Percentiles rank a stretch among this genome's conserved stretches.
Evolutionary conservation across 148 eudicot genomes (phyloP).

Genomic region (Polygonum aviculare): DNA sequence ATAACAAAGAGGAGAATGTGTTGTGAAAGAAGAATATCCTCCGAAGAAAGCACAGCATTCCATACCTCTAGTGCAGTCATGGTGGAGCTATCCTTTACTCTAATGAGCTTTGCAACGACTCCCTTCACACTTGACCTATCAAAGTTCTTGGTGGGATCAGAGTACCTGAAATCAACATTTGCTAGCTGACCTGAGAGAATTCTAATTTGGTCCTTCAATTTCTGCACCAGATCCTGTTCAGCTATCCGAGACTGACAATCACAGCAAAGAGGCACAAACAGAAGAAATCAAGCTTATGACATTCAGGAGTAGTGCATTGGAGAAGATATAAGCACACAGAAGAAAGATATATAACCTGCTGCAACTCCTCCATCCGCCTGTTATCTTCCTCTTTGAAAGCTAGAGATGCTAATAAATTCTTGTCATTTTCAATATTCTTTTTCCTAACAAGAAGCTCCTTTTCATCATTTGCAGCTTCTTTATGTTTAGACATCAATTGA

Average conservation of each 20-base stretch:
- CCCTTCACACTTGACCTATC: conserved; percentile 90
- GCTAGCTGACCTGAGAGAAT: conserved; percentile 55
- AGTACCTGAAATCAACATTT: conserved; percentile 73
- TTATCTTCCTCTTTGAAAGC: conserved; percentile 60
- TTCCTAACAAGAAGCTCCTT: conserved; percentile 53
- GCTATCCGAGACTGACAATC: conserved; percentile 52
- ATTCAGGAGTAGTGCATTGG: neutral
- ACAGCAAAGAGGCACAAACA: neutral
- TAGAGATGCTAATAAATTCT: conserved; percentile 52
- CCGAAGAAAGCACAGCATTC: conserved; percentile 11
- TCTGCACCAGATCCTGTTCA: conserved; percentile 68
- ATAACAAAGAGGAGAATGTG: conserved; percentile 6
- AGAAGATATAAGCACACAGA: neutral
- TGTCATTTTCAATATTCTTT: conserved; percentile 59
- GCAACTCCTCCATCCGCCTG: conserved; percentile 51
- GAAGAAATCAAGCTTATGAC: conserved; percentile 3
- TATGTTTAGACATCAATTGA: conserved; percentile 59
- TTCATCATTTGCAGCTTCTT: conserved; percentile 77
- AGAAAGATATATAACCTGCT: conserved; percentile 34
- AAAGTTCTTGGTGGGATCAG: conserved; percentile 72
- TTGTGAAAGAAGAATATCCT: conserved; percentile 2
- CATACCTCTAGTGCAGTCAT: conserved; percentile 93
- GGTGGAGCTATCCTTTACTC: conserved; percentile 84
- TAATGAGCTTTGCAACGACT: conserved; percentile 88
- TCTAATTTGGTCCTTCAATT: conserved; percentile 63